A percentile compares a stretch with the other conserved stretches of the same genome.
These are phyloP conservation scores for Cryptococcus sp. DNA, from an alignment of 1,284 basidiomycete genomes.

Conservation along the genomic window DNA sequence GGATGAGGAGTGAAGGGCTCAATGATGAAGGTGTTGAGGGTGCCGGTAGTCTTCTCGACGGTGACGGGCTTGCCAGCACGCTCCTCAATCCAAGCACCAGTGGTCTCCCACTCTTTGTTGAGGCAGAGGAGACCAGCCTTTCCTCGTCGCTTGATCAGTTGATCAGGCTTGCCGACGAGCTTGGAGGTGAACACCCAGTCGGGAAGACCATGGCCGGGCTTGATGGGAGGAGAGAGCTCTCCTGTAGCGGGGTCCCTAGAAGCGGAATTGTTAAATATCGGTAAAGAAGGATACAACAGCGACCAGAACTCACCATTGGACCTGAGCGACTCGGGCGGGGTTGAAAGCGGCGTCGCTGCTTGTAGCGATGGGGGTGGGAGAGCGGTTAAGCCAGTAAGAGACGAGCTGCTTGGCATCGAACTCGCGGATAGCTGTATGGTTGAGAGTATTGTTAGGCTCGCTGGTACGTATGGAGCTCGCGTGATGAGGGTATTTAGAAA, in stretches of 20 bases:
- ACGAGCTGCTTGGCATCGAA: conserved; percentile 93
- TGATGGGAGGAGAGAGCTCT: conserved; percentile 64
- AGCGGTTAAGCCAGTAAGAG: conserved; percentile 89
- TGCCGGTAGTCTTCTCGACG: conserved; percentile 92
- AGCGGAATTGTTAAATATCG: neutral
- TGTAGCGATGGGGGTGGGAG: conserved; percentile 61
- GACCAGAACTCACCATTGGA: conserved; percentile 46
- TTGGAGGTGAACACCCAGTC: conserved; percentile 82
- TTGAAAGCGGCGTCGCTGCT: conserved; percentile 50
- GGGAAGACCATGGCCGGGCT: conserved; percentile 70
- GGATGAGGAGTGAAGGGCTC: conserved; percentile 98
- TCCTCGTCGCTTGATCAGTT: conserved; percentile 98
- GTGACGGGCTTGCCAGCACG: conserved; percentile 91
- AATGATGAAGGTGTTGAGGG: conserved; percentile 95
- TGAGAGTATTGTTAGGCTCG: conserved; percentile 1
- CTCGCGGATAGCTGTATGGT: conserved; percentile 76
- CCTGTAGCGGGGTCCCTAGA: conserved; percentile 79
- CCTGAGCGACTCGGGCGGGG: conserved; percentile 54
- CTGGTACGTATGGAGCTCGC: neutral
- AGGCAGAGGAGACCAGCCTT: conserved; percentile 94
- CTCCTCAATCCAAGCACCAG: conserved; percentile 82
- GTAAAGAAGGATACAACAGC: neutral
- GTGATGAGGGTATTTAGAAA: neutral
- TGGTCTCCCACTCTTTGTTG: conserved; percentile 89
- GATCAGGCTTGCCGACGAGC: conserved; percentile 93